Percentiles rank a stretch among this genome's conserved stretches.
phyloP scores from a whole-genome alignment of 805 yeast species.

The Ogataea nitratoaversa region DNA sequence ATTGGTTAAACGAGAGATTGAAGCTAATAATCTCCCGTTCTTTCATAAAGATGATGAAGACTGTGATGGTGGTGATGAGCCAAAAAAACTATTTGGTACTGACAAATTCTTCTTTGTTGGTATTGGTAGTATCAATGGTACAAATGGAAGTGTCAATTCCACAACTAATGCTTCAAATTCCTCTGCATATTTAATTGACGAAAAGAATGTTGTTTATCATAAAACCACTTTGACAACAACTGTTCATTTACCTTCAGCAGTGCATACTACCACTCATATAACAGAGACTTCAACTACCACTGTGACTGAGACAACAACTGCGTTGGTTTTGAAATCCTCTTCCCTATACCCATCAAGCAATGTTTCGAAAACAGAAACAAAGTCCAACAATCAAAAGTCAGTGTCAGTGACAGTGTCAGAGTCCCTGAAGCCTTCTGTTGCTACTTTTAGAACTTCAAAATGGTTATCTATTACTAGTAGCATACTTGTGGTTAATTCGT shows the following conservation, averaged over 20 bases:
- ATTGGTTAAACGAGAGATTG: slow-evolving; percentile 2
- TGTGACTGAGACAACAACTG: background rate
- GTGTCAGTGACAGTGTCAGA: too few relatives aligned
- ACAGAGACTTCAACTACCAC: slow-evolving; percentile 2
- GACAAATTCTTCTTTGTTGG: slow-evolving; percentile 27
- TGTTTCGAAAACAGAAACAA: too few relatives aligned
- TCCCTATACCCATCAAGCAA: too few relatives aligned
- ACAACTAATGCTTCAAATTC: background rate
- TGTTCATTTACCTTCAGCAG: background rate
- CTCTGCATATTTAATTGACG: background rate
- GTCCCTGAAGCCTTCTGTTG: too few relatives aligned
- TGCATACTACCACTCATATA: slow-evolving; percentile 1
- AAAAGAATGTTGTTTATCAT: too few relatives aligned
- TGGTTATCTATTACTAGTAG: too few relatives aligned
- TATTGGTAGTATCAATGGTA: slow-evolving; percentile 20
- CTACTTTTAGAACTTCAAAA: too few relatives aligned
- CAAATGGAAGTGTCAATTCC: background rate
- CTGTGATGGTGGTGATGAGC: slow-evolving; percentile 14
- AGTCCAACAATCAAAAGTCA: too few relatives aligned
- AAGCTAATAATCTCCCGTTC: slow-evolving; percentile 11
- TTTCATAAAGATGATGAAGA: slow-evolving; percentile 9
- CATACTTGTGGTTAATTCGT: too few relatives aligned
- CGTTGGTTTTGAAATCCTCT: too few relatives aligned
- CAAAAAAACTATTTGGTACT: slow-evolving; percentile 18
- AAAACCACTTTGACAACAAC: slow-evolving; percentile 6